Evolutionary conservation across 2,329 filamentous ascomycete genomes (phyloP).

Genomic region (Fusarium illudens): DNA sequence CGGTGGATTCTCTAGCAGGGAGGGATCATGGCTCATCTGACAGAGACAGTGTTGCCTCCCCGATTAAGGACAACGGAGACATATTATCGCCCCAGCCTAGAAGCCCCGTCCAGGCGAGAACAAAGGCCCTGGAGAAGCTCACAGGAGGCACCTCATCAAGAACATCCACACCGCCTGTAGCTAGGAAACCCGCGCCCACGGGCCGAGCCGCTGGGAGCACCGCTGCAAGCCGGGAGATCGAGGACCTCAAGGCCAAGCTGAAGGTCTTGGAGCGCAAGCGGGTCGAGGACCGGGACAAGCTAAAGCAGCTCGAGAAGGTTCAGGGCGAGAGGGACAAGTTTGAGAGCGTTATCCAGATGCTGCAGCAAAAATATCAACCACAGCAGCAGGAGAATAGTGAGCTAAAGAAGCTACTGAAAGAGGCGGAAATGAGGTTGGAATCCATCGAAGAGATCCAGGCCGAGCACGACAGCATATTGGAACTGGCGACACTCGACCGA

Average conservation of each 20-base stretch:
- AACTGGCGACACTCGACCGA: constrained; percentile 87
- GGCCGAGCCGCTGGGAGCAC: constrained; percentile 54
- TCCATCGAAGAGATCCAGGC: constrained; percentile 76
- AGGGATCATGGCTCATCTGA: constrained; percentile 48
- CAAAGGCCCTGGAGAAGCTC: constrained; percentile 62
- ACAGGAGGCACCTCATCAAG: constrained; percentile 50
- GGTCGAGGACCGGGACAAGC: constrained; percentile 82
- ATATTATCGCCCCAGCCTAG: constrained; percentile 58
- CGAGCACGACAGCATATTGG: constrained; percentile 84
- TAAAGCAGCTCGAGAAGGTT: constrained; percentile 79
- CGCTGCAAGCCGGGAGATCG: constrained; percentile 72
- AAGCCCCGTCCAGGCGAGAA: constrained; percentile 61
- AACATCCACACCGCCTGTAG: constrained; percentile 45
- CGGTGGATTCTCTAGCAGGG: constrained; percentile 57
- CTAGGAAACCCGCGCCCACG: constrained; percentile 43
- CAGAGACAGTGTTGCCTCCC: constrained; percentile 51
- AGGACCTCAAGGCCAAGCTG: constrained; percentile 88
- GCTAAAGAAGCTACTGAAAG: constrained; percentile 79
- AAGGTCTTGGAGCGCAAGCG: constrained; percentile 88
- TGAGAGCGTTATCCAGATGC: constrained; percentile 85
- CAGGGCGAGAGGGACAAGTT: constrained; percentile 81
- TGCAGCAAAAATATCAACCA: constrained; percentile 88
- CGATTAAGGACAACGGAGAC: constrained; percentile 61
- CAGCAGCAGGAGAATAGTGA: constrained; percentile 82
- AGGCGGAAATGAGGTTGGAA: constrained; percentile 74